A percentile compares a stretch with the other conserved stretches of the same genome.
These are phyloP conservation scores for Sergeia podlipaevii DNA, from an alignment of 208 protist genomes.

Conservation along the genomic window DNA sequence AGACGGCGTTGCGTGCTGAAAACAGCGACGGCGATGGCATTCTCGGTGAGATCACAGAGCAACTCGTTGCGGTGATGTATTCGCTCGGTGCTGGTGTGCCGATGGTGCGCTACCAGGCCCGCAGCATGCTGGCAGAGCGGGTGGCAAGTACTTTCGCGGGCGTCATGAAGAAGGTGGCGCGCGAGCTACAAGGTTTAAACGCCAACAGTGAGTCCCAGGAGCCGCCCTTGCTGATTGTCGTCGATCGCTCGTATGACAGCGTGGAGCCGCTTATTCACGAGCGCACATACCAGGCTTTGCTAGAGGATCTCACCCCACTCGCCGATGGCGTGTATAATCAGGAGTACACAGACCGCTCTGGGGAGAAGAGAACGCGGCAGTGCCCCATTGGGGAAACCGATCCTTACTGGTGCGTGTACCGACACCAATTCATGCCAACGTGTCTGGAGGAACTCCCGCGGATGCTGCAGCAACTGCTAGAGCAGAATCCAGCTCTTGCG, in stretches of 20 bases:
- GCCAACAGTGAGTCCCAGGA: conserved; percentile 13
- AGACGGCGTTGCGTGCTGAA: conserved; percentile 23
- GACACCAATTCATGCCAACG: conserved; percentile 55
- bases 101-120: conserved; percentile 61
- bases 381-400: conserved; percentile 65
- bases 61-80: conserved; percentile 54
- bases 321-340: conserved; percentile 54
- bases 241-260: conserved; percentile 80
- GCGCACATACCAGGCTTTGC: conserved; percentile 79
- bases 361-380: conserved; percentile 28
- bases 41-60: conserved; percentile 38
- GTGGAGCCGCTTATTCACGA: conserved; percentile 77
- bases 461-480: conserved; percentile 54
- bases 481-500: conserved; percentile 48
- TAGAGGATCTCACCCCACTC: conserved; percentile 72
- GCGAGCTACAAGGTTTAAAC: conserved; percentile 30
- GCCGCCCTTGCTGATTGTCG: conserved; percentile 62
- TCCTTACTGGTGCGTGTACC: conserved; percentile 68
- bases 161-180: conserved; percentile 29
- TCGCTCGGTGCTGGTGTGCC: conserved; percentile 53
- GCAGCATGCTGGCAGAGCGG: conserved; percentile 33
- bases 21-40: no score
- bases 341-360: conserved; percentile 36
- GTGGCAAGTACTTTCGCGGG: conserved; percentile 41
- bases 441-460: conserved; percentile 54